Conservation (phyloP, 2,329 filamentous ascomycete species). For the Fusarium falciforme region DNA sequence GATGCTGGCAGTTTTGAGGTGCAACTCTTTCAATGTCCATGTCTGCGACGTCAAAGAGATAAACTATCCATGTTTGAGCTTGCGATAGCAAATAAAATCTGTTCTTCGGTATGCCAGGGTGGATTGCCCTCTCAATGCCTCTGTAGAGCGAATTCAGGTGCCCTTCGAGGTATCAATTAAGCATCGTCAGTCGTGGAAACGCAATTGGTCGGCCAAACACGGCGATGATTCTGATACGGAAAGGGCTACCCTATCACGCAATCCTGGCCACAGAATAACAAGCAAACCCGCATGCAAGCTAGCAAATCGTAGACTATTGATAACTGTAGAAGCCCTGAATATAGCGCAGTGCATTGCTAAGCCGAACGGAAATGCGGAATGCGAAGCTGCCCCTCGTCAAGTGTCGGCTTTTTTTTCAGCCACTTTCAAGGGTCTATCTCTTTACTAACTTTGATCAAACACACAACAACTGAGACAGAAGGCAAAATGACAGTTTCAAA, state of each 20-base stretch:
- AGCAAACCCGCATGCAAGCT: background rate
- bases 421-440: background rate
- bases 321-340: background rate
- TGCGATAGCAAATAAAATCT: background rate
- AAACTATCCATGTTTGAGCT: background rate
- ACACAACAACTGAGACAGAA: background rate
- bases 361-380: background rate
- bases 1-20: background rate
- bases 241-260: background rate
- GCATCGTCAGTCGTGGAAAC: background rate
- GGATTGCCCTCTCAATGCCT: background rate
- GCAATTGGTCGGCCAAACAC: background rate
- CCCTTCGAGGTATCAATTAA: background rate
- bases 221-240: background rate
- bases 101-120: background rate
- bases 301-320: background rate
- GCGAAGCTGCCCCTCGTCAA: background rate
- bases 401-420: background rate
- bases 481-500: constrained; percentile 16
- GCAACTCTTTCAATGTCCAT: background rate
- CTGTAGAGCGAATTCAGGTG: background rate
- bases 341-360: background rate
- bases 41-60: too few species aligned
- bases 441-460: background rate
- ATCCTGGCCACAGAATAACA: background rate